Evolutionary conservation across 1,284 basidiomycete genomes (phyloP), one percentile per base, ranked within the genome.

Genomic region (Mycena citricolor): DNA sequence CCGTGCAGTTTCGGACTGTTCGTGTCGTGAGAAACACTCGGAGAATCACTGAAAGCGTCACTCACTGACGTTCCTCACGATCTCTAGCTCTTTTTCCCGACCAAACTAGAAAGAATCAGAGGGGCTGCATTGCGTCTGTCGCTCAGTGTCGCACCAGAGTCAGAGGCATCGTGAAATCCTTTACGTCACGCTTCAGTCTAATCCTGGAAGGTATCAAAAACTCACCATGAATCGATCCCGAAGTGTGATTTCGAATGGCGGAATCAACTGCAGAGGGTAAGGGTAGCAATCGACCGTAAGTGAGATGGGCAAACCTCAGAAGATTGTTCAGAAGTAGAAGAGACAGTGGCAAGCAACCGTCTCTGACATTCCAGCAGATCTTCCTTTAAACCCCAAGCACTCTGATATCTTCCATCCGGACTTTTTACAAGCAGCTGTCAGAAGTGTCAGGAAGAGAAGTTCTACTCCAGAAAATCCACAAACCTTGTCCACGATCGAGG

Each of bases 91-190:
- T 54, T 75, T 82, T 38, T 85, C 81, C 40, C 83, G 71, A 7
- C 83, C 83, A 57, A 83, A 85, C 79, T 82, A 50, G 16, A 32
- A 25, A 40, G 22, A 35, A 42, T 14, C 16, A 14, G 35, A n/a
- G 39, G 34, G 25, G 24, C 31, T n/a, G 24, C 26, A 22, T 42
- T 7, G 29, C 33, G 4, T 7, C 34, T 21, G 14, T 29, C 30
- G n/a, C n/a, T n/a, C n/a, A n/a, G n/a, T n/a, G n/a, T 57, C 67
- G 50, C 64, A 83, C 81, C 60, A 86, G 64, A 28, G 74, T 71
- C 35, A 78, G 74, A 6, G 83, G 83, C 49, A 86, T 74, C 0
- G 79, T 82, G 49, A 86, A 85, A 58, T 81, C 80, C 79, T 81
- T 44, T 21, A 26, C 25, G 33, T 14, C n/a, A 14, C 30, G 17